A percentile compares a stretch with the other conserved stretches of the same genome.
Conservation (phyloP, 805 yeast species). For the Metschnikowia amazonensis region DNA sequence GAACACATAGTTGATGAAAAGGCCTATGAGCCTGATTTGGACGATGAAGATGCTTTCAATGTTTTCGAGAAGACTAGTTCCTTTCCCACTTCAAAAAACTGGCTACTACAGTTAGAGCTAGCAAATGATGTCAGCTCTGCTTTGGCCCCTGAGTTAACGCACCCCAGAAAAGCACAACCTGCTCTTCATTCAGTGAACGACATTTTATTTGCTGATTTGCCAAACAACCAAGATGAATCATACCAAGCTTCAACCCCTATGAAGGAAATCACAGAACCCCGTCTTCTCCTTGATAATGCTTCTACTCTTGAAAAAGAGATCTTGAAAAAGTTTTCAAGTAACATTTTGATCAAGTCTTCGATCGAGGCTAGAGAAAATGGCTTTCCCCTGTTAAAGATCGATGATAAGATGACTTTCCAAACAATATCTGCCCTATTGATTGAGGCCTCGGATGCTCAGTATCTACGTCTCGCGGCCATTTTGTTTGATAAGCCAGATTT, state of each 20-base stretch:
- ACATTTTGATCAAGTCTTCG: constrained; percentile 17
- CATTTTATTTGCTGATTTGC: constrained; percentile 46
- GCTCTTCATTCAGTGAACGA: constrained; percentile 41
- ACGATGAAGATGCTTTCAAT: constrained; percentile 33
- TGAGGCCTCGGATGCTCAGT: constrained; percentile 22
- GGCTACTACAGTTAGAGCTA: constrained; percentile 63
- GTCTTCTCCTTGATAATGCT: not conserved
- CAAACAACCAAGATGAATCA: constrained; percentile 19
- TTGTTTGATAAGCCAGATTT: constrained; percentile 42
- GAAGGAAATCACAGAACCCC: constrained; percentile 12
- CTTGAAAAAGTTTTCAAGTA: not conserved
- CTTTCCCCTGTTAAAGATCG: constrained; percentile 23
- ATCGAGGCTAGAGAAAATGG: constrained; percentile 23
- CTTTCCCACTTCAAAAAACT: constrained; percentile 51
- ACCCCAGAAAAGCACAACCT: constrained; percentile 15
- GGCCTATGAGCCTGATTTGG: constrained; percentile 66
- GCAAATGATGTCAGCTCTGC: constrained; percentile 43
- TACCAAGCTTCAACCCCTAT: constrained; percentile 25
- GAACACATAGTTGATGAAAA: constrained; percentile 52
- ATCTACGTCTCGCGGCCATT: constrained; percentile 59
- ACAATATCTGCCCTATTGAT: constrained; percentile 16
- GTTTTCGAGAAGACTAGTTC: constrained; percentile 40
- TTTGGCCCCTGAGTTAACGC: constrained; percentile 28
- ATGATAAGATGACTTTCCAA: constrained; percentile 17
- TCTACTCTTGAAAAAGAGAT: constrained; percentile 13